Evolutionary conservation across 192 early-diverging fungal genomes (phyloP).

Genomic region (Coemansia sp.): DNA sequence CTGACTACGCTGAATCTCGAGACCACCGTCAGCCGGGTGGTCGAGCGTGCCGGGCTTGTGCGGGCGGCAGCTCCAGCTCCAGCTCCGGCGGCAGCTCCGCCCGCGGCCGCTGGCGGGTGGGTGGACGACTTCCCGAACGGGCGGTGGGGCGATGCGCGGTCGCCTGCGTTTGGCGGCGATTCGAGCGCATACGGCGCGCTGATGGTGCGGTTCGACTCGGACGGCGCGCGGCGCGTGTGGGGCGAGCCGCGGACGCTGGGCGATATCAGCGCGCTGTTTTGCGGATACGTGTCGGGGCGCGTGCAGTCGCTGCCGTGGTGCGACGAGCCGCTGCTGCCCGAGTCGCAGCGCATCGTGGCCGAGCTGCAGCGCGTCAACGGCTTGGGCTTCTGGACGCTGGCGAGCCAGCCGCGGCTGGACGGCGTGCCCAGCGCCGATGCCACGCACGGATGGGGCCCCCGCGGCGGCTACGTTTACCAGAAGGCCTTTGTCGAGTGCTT

Average conservation of each 20-base stretch:
- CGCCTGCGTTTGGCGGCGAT: slow-evolving; percentile 77
- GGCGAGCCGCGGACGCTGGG: slow-evolving; percentile 59
- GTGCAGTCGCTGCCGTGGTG: slow-evolving; percentile 88
- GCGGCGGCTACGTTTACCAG: slow-evolving; percentile 95
- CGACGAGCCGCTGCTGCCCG: slow-evolving; percentile 72
- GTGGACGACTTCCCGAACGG: slow-evolving; percentile 96
- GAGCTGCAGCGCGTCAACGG: slow-evolving; percentile 71
- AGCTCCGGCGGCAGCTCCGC: slow-evolving; percentile 2
- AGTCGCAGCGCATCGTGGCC: slow-evolving; percentile 70
- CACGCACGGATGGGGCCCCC: slow-evolving; percentile 94
- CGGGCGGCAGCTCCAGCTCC: background rate
- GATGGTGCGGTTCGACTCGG: slow-evolving; percentile 69
- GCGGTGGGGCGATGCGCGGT: slow-evolving; percentile 96
- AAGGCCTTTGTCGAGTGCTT: slow-evolving; percentile 99
- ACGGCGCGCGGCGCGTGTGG: slow-evolving; percentile 74
- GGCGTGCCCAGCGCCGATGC: slow-evolving; percentile 73
- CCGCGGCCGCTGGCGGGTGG: slow-evolving; percentile 47
- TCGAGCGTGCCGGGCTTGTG: slow-evolving; percentile 63
- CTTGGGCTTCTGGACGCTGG: slow-evolving; percentile 88
- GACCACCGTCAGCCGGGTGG: slow-evolving; percentile 74
- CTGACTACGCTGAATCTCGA: slow-evolving; percentile 96
- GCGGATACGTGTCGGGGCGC: slow-evolving; percentile 72
- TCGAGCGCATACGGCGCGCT: slow-evolving; percentile 80
- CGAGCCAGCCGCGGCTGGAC: slow-evolving; percentile 95
- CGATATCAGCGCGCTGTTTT: slow-evolving; percentile 78